phyloP scores from a whole-genome alignment of 2,329 filamentous ascomycete species.

The Trichophyton benhamiae region DNA sequence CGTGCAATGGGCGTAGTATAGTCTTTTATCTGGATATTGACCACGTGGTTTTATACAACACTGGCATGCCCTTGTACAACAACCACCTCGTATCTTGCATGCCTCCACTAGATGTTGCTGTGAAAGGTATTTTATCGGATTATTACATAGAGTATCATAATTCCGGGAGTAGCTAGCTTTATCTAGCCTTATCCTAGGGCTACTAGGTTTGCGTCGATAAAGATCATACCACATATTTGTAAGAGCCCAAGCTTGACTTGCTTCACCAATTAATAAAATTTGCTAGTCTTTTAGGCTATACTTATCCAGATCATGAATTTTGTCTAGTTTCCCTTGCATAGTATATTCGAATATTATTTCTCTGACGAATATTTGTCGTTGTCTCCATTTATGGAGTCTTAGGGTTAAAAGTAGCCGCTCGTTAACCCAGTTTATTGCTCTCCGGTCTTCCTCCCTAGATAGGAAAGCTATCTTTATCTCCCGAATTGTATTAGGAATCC shows the following conservation, averaged over 20 bases:
- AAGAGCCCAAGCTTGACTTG: background rate
- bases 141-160: background rate
- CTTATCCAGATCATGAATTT: background rate
- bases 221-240: background rate
- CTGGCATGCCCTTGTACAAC: conserved; percentile 1
- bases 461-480: background rate
- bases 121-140: background rate
- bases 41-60: conserved; percentile 2
- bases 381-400: background rate
- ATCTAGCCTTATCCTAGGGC: background rate
- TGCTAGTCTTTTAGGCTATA: background rate
- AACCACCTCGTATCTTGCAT: background rate
- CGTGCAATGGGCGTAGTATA: conserved; percentile 7
- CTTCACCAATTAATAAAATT: too few relatives aligned
- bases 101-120: background rate
- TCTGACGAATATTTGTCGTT: background rate
- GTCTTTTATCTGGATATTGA: background rate
- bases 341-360: background rate
- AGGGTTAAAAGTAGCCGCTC: background rate
- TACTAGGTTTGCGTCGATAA: background rate
- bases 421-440: background rate
- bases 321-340: background rate
- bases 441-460: background rate
- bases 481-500: conserved; percentile 1
- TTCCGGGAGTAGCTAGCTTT: background rate